Evolutionary conservation across 192 early-diverging fungal genomes (phyloP).

Genomic region (Spizellomyces sp.): DNA sequence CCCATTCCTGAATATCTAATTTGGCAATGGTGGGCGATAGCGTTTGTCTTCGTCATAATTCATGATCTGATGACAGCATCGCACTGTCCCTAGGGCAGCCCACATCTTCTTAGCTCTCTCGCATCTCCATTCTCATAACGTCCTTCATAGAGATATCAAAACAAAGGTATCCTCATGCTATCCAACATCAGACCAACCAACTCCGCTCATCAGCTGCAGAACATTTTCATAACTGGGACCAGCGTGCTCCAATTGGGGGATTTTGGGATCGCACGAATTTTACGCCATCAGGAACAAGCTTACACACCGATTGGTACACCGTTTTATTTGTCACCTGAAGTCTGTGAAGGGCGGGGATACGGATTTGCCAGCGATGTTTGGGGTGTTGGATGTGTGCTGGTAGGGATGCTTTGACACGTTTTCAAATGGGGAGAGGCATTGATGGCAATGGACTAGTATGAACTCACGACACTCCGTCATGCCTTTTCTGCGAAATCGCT

Average conservation of each 20-base stretch:
- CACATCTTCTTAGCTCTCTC: constrained; percentile 11
- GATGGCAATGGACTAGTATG: neutral
- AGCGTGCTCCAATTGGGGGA: constrained; percentile 14
- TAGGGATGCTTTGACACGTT: neutral
- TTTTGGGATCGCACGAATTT: constrained; percentile 11
- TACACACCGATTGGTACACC: constrained; percentile 19
- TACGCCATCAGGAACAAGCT: neutral
- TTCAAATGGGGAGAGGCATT: neutral
- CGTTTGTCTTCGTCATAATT: neutral
- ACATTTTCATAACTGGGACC: constrained; percentile 17
- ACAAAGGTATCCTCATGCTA: constrained; percentile 8
- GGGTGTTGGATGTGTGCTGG: constrained; percentile 9
- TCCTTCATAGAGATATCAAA: constrained; percentile 24
- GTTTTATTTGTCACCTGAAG: constrained; percentile 22
- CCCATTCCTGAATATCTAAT: constrained; percentile 9
- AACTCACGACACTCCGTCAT: constrained; percentile 16
- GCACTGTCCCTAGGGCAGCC: constrained; percentile 1
- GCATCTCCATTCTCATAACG: constrained; percentile 16
- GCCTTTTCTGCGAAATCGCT: constrained; percentile 9
- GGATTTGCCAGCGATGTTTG: constrained; percentile 22
- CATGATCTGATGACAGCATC: neutral
- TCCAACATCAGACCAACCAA: neutral
- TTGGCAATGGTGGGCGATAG: constrained; percentile 14
- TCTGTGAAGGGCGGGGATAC: constrained; percentile 3
- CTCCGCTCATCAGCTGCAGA: constrained; percentile 2